Conservation (phyloP, 306 rosid genomes). For the Prosopis cineraria region DNA sequence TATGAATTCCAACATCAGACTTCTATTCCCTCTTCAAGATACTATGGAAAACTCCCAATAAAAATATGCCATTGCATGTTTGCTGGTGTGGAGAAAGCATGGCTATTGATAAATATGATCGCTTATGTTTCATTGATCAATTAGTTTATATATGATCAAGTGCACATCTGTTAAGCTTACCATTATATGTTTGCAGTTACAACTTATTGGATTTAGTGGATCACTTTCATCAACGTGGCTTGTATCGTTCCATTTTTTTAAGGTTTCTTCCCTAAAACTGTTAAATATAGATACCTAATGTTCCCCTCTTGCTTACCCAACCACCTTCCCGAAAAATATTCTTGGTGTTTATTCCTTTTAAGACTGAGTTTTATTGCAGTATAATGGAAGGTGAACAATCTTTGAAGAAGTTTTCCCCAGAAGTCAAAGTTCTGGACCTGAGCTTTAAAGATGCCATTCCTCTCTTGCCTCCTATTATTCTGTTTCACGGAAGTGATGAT, state of each 20-base stretch:
- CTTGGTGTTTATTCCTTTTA: background rate
- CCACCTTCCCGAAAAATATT: background rate
- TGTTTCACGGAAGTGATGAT: conserved; percentile 91
- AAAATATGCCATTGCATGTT: background rate
- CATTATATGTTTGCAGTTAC: conserved; percentile 58
- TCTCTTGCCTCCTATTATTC: conserved; percentile 66
- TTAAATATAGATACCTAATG: background rate
- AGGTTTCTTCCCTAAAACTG: conserved; percentile 52
- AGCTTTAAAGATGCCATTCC: conserved; percentile 51
- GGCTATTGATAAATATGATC: background rate
- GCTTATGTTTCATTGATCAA: conserved; percentile 28
- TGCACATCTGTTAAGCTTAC: conserved; percentile 30
- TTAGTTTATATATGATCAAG: conserved; percentile 35
- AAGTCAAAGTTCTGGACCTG: conserved; percentile 68
- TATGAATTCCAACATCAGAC: too few species aligned
- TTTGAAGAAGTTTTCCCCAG: conserved; percentile 73
- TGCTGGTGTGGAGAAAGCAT: conserved; percentile 18
- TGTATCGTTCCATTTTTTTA: conserved; percentile 78
- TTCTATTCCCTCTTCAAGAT: too few species aligned
- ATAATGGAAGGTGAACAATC: conserved; percentile 93
- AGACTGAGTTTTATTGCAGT: conserved; percentile 47
- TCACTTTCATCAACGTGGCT: conserved; percentile 84
- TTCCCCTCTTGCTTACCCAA: background rate
- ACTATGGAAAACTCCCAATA: too few species aligned
- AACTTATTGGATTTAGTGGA: conserved; percentile 74